phyloP scores from a whole-genome alignment of 768 basidiomycete genomes.

The Termitomyces sp. region DNA sequence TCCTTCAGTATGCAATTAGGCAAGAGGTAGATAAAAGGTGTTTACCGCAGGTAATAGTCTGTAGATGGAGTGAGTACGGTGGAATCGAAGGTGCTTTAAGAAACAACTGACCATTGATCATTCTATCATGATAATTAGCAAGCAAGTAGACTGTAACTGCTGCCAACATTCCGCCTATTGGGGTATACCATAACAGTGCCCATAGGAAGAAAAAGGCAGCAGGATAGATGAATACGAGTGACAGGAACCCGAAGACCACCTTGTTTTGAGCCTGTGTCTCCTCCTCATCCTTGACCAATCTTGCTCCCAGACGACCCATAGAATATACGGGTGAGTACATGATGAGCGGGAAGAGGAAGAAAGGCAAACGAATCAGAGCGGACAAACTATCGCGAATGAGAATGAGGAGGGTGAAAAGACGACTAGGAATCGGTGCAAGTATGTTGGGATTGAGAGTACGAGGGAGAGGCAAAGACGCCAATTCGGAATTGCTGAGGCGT shows the following conservation, averaged over 20 bases:
- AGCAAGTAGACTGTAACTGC: constrained; percentile 67
- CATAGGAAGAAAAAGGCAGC: constrained; percentile 82
- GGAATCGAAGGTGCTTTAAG: constrained; percentile 11
- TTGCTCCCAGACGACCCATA: constrained; percentile 71
- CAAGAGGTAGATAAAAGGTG: constrained; percentile 11
- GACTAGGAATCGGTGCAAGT: constrained; percentile 73
- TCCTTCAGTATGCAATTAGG: constrained; percentile 2
- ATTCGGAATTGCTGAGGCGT: constrained; percentile 77
- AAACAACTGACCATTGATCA: constrained; percentile 71
- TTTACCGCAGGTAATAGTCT: constrained; percentile 80
- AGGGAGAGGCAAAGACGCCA: constrained; percentile 82
- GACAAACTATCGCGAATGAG: constrained; percentile 76
- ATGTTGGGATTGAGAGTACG: constrained; percentile 74
- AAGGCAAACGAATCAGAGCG: constrained; percentile 71
- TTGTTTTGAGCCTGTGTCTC: constrained; percentile 98
- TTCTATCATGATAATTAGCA: constrained; percentile 76
- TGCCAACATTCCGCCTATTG: constrained; percentile 69
- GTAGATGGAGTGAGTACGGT: constrained; percentile 13
- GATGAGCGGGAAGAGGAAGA: constrained; percentile 84
- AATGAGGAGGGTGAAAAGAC: constrained; percentile 72
- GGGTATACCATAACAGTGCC: constrained; percentile 75
- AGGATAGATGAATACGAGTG: constrained; percentile 73
- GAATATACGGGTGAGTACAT: constrained; percentile 83
- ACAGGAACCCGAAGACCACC: constrained; percentile 79
- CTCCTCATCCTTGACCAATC: constrained; percentile 78